These are phyloP conservation scores for Geosmithia flava DNA, from an alignment of 2,329 filamentous ascomycete species.

Conservation along the genomic window DNA sequence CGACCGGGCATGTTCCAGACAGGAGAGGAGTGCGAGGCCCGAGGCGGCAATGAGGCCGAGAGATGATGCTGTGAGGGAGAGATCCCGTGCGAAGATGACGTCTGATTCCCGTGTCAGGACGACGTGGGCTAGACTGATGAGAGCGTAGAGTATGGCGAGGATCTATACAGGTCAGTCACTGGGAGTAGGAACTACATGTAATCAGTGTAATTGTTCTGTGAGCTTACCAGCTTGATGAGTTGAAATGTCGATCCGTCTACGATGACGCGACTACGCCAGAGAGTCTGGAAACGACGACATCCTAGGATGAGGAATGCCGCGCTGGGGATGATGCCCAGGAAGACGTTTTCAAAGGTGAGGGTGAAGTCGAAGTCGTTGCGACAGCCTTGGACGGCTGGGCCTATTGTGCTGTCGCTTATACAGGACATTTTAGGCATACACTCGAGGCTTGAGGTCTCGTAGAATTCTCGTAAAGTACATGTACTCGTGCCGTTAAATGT, in stretches of 20 bases:
- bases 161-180: background rate
- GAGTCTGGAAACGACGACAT: constrained; percentile 15
- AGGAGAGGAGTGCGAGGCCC: constrained; percentile 16
- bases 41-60: constrained; percentile 14
- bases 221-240: constrained; percentile 15
- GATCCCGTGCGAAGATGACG: background rate
- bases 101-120: background rate
- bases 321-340: constrained; percentile 29
- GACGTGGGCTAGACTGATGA: background rate
- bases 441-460: too few relatives aligned
- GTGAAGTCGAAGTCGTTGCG: constrained; percentile 38
- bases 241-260: constrained; percentile 21
- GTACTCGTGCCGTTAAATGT: background rate
- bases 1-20: constrained; percentile 21
- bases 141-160: background rate
- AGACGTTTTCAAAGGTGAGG: constrained; percentile 31
- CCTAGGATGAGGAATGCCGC: constrained; percentile 22
- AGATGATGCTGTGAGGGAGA: constrained; percentile 13
- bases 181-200: too few relatives aligned
- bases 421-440: too few relatives aligned
- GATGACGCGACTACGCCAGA: constrained; percentile 17
- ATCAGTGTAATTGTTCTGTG: too few relatives aligned
- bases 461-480: too few relatives aligned
- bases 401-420: constrained; percentile 23
- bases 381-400: constrained; percentile 30